Conservation (phyloP, 1,284 basidiomycete species). For the Gomphus sp. region DNA sequence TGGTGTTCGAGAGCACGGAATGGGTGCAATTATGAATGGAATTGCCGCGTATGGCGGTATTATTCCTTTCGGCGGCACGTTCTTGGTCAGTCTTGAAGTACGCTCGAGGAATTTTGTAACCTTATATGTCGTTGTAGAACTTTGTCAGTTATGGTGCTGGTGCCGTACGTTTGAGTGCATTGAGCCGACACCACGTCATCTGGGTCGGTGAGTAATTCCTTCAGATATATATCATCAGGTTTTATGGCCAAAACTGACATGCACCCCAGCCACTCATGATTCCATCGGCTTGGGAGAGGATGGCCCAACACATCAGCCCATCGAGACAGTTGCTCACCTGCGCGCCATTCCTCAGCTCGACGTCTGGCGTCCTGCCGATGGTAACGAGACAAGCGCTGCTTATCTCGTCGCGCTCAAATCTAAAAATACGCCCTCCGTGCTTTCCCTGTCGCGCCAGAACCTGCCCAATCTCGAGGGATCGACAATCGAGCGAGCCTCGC, state of each 20-base stretch:
- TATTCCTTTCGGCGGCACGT: conserved; percentile 82
- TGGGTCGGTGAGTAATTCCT: conserved; percentile 67
- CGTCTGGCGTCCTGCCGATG: conserved; percentile 90
- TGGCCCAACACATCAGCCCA: conserved; percentile 92
- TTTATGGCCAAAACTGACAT: not conserved
- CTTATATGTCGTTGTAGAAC: conserved; percentile 44
- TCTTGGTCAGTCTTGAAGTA: conserved; percentile 46
- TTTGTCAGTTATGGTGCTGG: conserved; percentile 92
- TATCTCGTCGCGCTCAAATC: conserved; percentile 76
- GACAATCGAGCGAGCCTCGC: conserved; percentile 74
- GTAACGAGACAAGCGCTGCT: conserved; percentile 89
- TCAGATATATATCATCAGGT: not conserved
- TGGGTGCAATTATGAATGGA: conserved; percentile 94
- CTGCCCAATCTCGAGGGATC: conserved; percentile 88
- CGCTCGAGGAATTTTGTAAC: not conserved
- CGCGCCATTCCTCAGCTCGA: conserved; percentile 86
- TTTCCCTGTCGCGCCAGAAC: conserved; percentile 88
- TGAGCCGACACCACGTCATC: conserved; percentile 85
- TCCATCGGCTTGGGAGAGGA: conserved; percentile 92
- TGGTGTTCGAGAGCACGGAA: conserved; percentile 95
- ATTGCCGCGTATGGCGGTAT: conserved; percentile 79
- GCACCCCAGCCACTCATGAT: conserved; percentile 65
- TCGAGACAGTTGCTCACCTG: conserved; percentile 83
- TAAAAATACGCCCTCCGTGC: conserved; percentile 72
- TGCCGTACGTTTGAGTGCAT: conserved; percentile 84